phyloP scores from a whole-genome alignment of 2,329 filamentous ascomycete species.

The Arthrobotrys iridis region DNA sequence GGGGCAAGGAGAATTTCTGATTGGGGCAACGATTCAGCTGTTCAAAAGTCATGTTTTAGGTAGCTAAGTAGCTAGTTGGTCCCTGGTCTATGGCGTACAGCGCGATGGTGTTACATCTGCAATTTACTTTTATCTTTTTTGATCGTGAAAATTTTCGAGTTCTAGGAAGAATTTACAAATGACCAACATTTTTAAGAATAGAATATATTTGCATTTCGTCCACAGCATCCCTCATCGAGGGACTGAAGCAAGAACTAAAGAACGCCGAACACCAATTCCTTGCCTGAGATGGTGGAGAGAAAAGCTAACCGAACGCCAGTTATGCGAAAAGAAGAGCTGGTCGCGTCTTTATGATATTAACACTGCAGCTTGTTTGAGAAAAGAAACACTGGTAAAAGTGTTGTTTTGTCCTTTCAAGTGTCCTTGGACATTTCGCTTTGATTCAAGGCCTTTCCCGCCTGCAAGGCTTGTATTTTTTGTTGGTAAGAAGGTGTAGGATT shows the following conservation, averaged over 20 bases:
- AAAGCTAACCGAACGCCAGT: constrained; percentile 21
- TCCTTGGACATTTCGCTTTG: constrained; percentile 57
- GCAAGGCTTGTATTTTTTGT: constrained; percentile 95
- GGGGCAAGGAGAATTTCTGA: constrained; percentile 68
- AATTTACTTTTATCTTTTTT: too few relatives aligned
- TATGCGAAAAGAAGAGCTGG: not conserved
- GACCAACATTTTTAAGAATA: too few relatives aligned
- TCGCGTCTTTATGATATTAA: too few relatives aligned
- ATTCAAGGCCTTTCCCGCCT: constrained; percentile 80
- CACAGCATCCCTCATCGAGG: too few relatives aligned
- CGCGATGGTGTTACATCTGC: too few relatives aligned
- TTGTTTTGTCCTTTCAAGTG: not conserved
- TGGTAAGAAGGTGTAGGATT: constrained; percentile 90
- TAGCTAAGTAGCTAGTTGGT: too few relatives aligned
- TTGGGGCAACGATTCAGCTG: not conserved
- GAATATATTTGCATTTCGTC: too few relatives aligned
- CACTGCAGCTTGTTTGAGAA: not conserved
- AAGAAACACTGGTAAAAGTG: not conserved
- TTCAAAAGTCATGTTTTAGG: not conserved
- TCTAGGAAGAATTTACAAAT: too few relatives aligned
- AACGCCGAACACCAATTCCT: not conserved
- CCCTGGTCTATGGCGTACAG: too few relatives aligned
- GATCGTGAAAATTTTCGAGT: too few relatives aligned
- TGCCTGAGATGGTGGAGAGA: not conserved
- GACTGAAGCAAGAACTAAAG: not conserved